Evolutionary conservation across 805 yeast genomes (phyloP).

Genomic region (Scheffersomyces coipomensis): DNA sequence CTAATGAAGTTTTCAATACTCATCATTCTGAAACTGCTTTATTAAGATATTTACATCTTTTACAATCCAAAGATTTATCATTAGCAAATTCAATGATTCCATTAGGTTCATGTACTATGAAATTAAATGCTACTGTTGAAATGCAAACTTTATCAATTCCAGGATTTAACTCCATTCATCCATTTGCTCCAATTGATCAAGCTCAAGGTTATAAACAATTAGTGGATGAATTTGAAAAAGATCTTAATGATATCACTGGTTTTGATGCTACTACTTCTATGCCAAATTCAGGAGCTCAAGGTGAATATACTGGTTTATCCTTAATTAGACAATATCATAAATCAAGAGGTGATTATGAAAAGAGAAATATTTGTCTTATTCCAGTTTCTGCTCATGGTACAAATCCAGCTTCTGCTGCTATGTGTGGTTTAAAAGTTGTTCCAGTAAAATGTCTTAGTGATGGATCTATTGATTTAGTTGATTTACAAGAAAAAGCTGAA

Average conservation of each 20-base stretch:
- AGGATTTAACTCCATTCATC: slow-evolving; percentile 84
- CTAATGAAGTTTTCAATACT: slow-evolving; percentile 76
- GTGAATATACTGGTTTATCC: slow-evolving; percentile 92
- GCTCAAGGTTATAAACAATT: slow-evolving; percentile 83
- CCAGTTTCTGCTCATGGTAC: slow-evolving; percentile 99
- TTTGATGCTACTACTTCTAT: slow-evolving; percentile 86
- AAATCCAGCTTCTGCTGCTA: slow-evolving; percentile 97
- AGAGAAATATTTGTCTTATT: slow-evolving; percentile 84
- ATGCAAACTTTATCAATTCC: slow-evolving; percentile 96
- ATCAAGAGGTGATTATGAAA: slow-evolving; percentile 59
- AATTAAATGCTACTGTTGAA: slow-evolving; percentile 90
- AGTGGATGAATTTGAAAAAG: slow-evolving; percentile 73
- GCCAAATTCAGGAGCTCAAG: slow-evolving; percentile 99
- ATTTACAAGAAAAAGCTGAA: slow-evolving; percentile 69
- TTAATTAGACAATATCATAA: slow-evolving; percentile 78
- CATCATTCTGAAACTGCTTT: slow-evolving; percentile 95
- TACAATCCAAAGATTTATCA: slow-evolving; percentile 86
- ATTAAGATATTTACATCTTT: slow-evolving; percentile 81
- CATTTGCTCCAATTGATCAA: slow-evolving; percentile 88
- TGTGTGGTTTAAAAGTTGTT: slow-evolving; percentile 93
- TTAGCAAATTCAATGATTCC: slow-evolving; percentile 97
- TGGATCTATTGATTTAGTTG: slow-evolving; percentile 84
- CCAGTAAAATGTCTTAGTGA: slow-evolving; percentile 82
- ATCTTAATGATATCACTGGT: slow-evolving; percentile 89
- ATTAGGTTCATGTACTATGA: slow-evolving; percentile 97